phyloP scores from a whole-genome alignment of 768 basidiomycete species.

The Pulveroboletus sp. region DNA sequence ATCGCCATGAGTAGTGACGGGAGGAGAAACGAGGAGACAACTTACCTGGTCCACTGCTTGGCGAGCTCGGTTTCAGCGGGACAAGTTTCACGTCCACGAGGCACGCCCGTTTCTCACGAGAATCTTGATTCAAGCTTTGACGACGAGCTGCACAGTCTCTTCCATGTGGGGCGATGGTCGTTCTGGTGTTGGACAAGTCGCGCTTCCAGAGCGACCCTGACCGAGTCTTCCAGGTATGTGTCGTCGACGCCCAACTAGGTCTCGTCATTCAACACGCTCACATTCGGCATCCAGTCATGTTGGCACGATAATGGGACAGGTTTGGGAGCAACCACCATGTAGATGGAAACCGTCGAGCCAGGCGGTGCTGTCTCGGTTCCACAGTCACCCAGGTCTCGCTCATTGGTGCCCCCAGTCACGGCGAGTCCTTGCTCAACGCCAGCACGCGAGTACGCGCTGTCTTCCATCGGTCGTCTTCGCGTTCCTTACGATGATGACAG shows the following conservation, averaged over 20 bases:
- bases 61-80: slow-evolving; percentile 9
- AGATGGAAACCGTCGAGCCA: too few relatives aligned
- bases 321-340: background rate
- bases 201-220: too few relatives aligned
- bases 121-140: background rate
- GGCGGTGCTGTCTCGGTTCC: too few relatives aligned
- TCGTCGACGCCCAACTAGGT: background rate
- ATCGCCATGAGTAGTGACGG: slow-evolving; percentile 1
- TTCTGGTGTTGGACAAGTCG: background rate
- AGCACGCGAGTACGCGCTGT: too few relatives aligned
- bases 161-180: background rate
- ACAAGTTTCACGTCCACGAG: slow-evolving; percentile 19
- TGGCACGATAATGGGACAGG: background rate
- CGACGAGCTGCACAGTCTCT: background rate
- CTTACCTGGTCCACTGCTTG: slow-evolving; percentile 14
- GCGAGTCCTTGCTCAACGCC: too few relatives aligned
- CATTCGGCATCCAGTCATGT: too few relatives aligned
- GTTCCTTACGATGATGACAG: too few relatives aligned
- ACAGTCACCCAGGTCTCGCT: too few relatives aligned
- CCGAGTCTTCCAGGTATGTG: background rate
- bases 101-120: slow-evolving; percentile 14
- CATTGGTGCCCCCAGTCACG: too few relatives aligned
- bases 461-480: too few relatives aligned
- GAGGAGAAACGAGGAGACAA: background rate
- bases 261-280: background rate